Evolutionary conservation across 2,329 filamentous ascomycete species (phyloP).

Genomic region (Pyrenophora seminiperda): DNA sequence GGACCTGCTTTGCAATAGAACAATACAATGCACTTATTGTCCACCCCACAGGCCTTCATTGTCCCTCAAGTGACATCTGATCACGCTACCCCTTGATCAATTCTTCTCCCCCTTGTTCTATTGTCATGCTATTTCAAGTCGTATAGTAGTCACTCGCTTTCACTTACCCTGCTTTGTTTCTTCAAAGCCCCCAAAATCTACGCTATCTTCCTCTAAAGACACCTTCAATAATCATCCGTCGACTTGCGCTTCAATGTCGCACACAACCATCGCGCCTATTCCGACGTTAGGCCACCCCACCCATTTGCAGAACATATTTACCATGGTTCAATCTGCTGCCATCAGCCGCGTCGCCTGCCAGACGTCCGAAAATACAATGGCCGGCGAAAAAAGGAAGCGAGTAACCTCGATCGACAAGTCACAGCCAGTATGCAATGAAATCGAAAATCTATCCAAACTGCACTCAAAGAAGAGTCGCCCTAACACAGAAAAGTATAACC

Average conservation of each 20-base stretch:
- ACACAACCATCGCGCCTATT: too few species aligned
- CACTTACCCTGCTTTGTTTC: conserved; percentile 3
- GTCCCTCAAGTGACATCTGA: neutral
- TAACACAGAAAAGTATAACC: conserved; percentile 3
- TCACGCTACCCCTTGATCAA: neutral
- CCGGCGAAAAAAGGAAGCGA: conserved; percentile 7
- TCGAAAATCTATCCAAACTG: neutral
- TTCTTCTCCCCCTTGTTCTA: neutral
- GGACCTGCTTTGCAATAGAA: too few species aligned
- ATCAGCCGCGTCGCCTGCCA: neutral
- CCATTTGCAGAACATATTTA: neutral
- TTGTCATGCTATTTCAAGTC: conserved; percentile 3
- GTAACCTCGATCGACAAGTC: neutral
- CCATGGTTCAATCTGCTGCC: neutral
- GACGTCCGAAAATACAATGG: neutral
- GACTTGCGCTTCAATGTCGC: neutral
- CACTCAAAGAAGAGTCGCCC: neutral
- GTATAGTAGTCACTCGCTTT: too few species aligned
- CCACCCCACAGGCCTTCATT: neutral
- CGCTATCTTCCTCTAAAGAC: too few species aligned
- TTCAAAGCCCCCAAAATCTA: neutral
- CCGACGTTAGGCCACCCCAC: too few species aligned
- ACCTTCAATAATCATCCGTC: too few species aligned
- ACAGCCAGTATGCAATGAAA: neutral
- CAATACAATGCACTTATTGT: neutral